phyloP scores from a whole-genome alignment of 2,329 filamentous ascomycete species.

The Scedosporium minutisporum region DNA sequence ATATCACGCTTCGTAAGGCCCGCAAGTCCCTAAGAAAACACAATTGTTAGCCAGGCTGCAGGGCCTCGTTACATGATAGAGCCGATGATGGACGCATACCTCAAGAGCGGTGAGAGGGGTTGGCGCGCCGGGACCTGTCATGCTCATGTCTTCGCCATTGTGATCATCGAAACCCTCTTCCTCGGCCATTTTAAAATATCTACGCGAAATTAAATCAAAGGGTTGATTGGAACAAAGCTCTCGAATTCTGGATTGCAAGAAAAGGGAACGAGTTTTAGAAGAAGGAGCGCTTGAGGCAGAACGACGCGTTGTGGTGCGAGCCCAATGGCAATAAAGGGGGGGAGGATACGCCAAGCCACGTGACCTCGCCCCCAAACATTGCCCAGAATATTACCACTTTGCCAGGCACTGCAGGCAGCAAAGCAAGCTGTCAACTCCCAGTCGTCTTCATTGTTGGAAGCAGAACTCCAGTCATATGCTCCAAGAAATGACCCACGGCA shows the following conservation, averaged over 20 bases:
- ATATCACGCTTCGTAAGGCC: conserved; percentile 94
- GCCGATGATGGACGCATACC: conserved; percentile 38
- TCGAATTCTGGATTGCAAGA: too few relatives aligned
- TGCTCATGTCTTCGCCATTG: conserved; percentile 57
- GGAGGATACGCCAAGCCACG: conserved; percentile 28
- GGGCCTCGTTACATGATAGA: background rate
- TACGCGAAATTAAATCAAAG: background rate
- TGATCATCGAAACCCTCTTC: conserved; percentile 54
- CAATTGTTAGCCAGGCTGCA: too few relatives aligned
- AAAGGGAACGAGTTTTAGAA: background rate
- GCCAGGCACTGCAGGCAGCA: background rate
- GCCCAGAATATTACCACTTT: too few relatives aligned
- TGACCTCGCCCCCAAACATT: conserved; percentile 12
- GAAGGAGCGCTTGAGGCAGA: background rate
- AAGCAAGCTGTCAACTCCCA: background rate
- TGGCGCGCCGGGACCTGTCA: conserved; percentile 82
- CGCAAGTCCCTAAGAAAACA: conserved; percentile 57
- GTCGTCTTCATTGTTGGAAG: too few relatives aligned
- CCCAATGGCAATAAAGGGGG: conserved; percentile 13
- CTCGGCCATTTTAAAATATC: conserved; percentile 29
- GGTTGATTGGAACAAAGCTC: background rate
- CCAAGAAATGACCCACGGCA: too few relatives aligned
- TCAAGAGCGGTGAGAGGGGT: conserved; percentile 80
- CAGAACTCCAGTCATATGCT: too few relatives aligned
- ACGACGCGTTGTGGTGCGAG: conserved; percentile 23